Base-by-base conservation (phyloP, 768 basidiomycete species). In the Lyophyllum semitale region DNA sequence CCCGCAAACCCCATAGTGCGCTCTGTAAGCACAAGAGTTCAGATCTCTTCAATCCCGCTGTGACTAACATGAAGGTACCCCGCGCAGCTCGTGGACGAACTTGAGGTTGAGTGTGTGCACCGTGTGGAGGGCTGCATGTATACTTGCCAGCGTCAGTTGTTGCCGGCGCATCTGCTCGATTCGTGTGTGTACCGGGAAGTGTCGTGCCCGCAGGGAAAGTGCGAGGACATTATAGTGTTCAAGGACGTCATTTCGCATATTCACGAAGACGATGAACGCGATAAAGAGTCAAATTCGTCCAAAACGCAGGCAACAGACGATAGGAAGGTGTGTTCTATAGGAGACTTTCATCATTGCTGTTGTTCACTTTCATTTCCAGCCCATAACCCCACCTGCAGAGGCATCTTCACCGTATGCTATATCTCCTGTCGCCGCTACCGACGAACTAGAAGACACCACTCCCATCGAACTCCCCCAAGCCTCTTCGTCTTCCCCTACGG, bases 1-100 rank as follows among this genome's bases (percentile, higher is more conserved):
- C 83, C 85, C 17, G 87, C 89, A n/a, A 82, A 85, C 67, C 84
- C 88, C 13, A 86, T 94, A 29, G 78, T 94, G 40, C 83, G 89
- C 57, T 84, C 89, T 57, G 89, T 90, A 58, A 63, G 88, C 75
- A 6, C 46, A 30, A 15, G 43, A 53, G 30, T 17, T 26, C 32
- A 49, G 7, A 48, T 51, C 32, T 42, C 22, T 23, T 7, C 41
- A 27, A 54, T 40, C 48, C 30, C 29, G 29, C 6, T 11, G 29
- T 54, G n/a, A 29, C 33, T 49, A 20, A 43, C 20, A 15, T 22
- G 8, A 18, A 40, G 30, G 18, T 20, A 25, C 25, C 12, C n/a
- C 22, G 0, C 51, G 18, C 59, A 93, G 91, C 80, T 94, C 49
- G 92, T 93, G 41, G 91, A 93, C 58, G 92, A 94, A 72, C 77